These are phyloP conservation scores for Peronospora destructor DNA, from an alignment of 352 stramenopile species.

Conservation along the genomic window DNA sequence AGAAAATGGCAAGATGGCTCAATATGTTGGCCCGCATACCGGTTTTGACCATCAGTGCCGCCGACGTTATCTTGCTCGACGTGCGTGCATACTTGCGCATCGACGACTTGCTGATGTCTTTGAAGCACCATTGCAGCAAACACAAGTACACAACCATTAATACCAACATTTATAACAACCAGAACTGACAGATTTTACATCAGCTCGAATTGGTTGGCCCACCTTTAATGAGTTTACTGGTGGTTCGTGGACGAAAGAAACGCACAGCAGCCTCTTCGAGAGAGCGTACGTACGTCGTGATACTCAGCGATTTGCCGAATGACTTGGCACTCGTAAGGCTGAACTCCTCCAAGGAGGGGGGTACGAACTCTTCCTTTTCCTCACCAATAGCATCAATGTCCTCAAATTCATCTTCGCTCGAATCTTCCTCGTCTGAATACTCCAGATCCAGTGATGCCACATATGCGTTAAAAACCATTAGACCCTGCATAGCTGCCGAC, in stretches of 20 bases:
- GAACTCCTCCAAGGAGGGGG: constrained; percentile 57
- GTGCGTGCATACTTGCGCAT: constrained; percentile 69
- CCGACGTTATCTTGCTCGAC: constrained; percentile 45
- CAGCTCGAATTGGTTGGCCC: not conserved
- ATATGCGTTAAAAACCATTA: constrained; percentile 74
- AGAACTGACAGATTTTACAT: too few species aligned
- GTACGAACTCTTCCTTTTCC: constrained; percentile 43
- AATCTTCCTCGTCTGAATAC: constrained; percentile 40
- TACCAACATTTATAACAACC: too few species aligned
- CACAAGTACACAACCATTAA: not conserved
- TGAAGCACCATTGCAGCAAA: constrained; percentile 3
- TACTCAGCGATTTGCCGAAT: constrained; percentile 73
- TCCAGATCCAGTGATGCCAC: constrained; percentile 70
- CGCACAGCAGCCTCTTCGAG: constrained; percentile 62
- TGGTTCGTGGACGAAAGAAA: constrained; percentile 44
- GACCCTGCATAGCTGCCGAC: constrained; percentile 53
- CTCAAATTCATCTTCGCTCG: constrained; percentile 37
- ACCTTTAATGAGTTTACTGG: constrained; percentile 83
- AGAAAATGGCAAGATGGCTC: constrained; percentile 71
- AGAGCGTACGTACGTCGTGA: constrained; percentile 71
- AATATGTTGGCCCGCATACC: constrained; percentile 71
- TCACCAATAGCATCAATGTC: constrained; percentile 30
- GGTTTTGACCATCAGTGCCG: constrained; percentile 66
- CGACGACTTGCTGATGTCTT: constrained; percentile 71
- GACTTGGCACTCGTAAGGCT: constrained; percentile 40